A percentile compares a stretch with the other conserved stretches of the same genome.
Conservation (phyloP, 148 eudicot species). For the Chenopodium album region DNA sequence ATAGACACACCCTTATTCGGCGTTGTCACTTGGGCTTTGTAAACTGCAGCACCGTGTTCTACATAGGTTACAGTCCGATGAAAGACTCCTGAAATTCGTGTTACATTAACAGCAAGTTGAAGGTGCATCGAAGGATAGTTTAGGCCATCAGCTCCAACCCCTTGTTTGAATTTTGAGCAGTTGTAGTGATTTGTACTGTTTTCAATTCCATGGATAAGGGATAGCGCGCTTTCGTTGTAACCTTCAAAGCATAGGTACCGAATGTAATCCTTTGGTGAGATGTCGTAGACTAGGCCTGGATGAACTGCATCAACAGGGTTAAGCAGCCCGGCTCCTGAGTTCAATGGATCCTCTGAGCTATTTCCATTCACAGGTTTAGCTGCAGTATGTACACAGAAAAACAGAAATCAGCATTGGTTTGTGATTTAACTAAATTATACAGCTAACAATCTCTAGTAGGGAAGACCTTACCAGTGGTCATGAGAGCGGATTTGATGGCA, state of each 20-base stretch:
- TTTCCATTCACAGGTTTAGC: slow-evolving; percentile 54
- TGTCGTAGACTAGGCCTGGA: slow-evolving; percentile 71
- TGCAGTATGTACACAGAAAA: slow-evolving; percentile 18
- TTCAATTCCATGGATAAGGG: slow-evolving; percentile 30
- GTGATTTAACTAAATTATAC: background rate
- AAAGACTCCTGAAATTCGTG: slow-evolving; percentile 36
- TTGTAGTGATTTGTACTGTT: slow-evolving; percentile 31
- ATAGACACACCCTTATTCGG: slow-evolving; percentile 39
- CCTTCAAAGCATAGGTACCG: slow-evolving; percentile 68
- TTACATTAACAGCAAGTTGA: slow-evolving; percentile 22
- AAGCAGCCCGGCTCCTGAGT: slow-evolving; percentile 61
- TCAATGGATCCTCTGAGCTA: slow-evolving; percentile 44
- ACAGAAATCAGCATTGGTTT: background rate
- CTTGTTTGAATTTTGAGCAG: slow-evolving; percentile 43
- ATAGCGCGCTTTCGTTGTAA: slow-evolving; percentile 44
- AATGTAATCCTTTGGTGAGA: slow-evolving; percentile 45
- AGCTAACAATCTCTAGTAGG: background rate
- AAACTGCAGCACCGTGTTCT: slow-evolving; percentile 34
- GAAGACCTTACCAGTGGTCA: slow-evolving; percentile 68
- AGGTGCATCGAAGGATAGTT: slow-evolving; percentile 80
- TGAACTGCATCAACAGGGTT: slow-evolving; percentile 57
- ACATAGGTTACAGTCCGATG: slow-evolving; percentile 67
- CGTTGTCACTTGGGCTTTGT: slow-evolving; percentile 38
- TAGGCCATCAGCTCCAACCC: slow-evolving; percentile 60
- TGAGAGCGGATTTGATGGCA: slow-evolving; percentile 83